These are phyloP conservation scores for Starmerella lactis-condensi DNA, from an alignment of 805 yeast species.

Conservation along the genomic window DNA sequence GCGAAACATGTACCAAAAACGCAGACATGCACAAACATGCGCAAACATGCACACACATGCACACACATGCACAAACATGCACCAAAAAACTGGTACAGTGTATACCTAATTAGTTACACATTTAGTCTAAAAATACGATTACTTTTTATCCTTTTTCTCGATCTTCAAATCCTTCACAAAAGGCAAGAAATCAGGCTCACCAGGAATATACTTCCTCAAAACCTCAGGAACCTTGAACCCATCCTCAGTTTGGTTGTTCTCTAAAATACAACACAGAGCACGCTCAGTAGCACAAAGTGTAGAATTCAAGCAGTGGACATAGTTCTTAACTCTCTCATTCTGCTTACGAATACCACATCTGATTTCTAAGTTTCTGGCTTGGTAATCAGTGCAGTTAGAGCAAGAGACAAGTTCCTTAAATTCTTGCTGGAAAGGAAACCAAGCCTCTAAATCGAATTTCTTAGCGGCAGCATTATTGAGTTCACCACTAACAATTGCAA, in stretches of 20 bases:
- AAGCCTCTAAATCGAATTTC: slow-evolving; percentile 96
- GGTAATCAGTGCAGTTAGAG: slow-evolving; percentile 98
- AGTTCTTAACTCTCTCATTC: slow-evolving; percentile 89
- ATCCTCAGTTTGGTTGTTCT: slow-evolving; percentile 94
- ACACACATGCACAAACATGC: no score
- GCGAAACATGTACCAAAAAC: no score
- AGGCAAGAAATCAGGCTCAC: slow-evolving; percentile 94
- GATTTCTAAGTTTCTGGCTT: slow-evolving; percentile 93
- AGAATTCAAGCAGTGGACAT: slow-evolving; percentile 95
- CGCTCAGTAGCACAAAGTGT: slow-evolving; percentile 96
- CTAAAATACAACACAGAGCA: slow-evolving; percentile 91
- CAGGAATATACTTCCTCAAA: slow-evolving; percentile 88
- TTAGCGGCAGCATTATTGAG: slow-evolving; percentile 98
- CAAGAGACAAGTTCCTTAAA: slow-evolving; percentile 96
- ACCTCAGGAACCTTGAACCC: slow-evolving; percentile 90
- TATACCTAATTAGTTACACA: neutral
- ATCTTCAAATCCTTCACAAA: slow-evolving; percentile 52
- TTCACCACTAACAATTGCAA: slow-evolving; percentile 96
- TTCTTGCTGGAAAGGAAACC: slow-evolving; percentile 99
- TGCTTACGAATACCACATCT: slow-evolving; percentile 95
- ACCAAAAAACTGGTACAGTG: neutral
- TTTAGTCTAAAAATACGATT: neutral
- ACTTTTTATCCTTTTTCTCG: slow-evolving; percentile 16
- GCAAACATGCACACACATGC: no score
- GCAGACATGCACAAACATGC: no score